Percentiles rank a stretch among this genome's conserved stretches.
phyloP scores from a whole-genome alignment of 192 early-diverging fungal genomes.

The Phycomyces blakesleeanus region DNA sequence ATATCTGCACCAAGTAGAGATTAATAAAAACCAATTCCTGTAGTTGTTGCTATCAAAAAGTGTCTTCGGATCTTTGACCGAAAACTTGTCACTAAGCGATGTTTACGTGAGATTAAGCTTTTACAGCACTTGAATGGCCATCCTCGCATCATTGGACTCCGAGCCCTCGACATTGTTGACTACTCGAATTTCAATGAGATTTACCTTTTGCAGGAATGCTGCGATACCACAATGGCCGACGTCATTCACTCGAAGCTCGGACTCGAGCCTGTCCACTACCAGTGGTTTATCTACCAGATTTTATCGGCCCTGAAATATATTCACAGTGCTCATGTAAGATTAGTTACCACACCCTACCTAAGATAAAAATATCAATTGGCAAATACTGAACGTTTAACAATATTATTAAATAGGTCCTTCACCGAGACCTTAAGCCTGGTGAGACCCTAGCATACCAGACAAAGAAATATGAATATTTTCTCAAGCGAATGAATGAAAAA shows the following conservation, averaged over 20 bases:
- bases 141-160: constrained; percentile 40
- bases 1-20: no score
- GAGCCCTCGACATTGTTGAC: constrained; percentile 70
- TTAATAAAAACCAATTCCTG: background rate
- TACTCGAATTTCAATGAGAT: constrained; percentile 46
- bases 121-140: constrained; percentile 90
- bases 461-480: no score
- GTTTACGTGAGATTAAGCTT: constrained; percentile 88
- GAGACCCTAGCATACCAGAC: background rate
- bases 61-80: constrained; percentile 80
- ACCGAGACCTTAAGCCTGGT: constrained; percentile 89
- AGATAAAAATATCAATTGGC: background rate
- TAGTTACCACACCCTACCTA: background rate
- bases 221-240: constrained; percentile 73
- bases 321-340: constrained; percentile 58
- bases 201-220: constrained; percentile 56
- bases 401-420: constrained; percentile 57
- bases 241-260: constrained; percentile 57
- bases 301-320: constrained; percentile 67
- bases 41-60: constrained; percentile 93
- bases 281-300: constrained; percentile 72
- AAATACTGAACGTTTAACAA: no score
- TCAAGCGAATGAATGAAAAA: background rate
- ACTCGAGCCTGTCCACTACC: constrained; percentile 38
- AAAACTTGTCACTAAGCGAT: constrained; percentile 84